These are phyloP conservation scores for Cystobasidium slooffiae DNA, from an alignment of 1,284 basidiomycete species.

Conservation along the genomic window DNA sequence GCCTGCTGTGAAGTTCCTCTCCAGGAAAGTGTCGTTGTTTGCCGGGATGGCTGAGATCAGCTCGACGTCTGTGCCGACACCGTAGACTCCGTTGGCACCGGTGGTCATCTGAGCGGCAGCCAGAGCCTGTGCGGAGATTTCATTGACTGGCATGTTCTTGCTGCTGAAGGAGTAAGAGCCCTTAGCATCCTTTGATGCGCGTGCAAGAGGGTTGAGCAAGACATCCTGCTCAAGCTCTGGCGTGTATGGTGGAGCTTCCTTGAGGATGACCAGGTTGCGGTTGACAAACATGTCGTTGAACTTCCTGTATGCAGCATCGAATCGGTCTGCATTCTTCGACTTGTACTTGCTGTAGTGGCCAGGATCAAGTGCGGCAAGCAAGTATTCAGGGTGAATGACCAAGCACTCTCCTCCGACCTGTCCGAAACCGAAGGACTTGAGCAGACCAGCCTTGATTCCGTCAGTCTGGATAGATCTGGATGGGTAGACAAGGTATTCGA, in stretches of 20 bases:
- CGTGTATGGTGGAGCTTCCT: slow-evolving; percentile 89
- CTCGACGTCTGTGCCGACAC: slow-evolving; percentile 60
- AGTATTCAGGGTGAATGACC: slow-evolving; percentile 86
- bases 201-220: slow-evolving; percentile 89
- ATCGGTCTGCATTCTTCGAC: slow-evolving; percentile 69
- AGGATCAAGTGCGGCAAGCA: slow-evolving; percentile 80
- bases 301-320: slow-evolving; percentile 81
- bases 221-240: slow-evolving; percentile 85
- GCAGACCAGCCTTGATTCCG: slow-evolving; percentile 67
- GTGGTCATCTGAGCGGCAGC: slow-evolving; percentile 64
- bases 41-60: slow-evolving; percentile 90
- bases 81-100: slow-evolving; percentile 55
- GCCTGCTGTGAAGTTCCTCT: slow-evolving; percentile 88
- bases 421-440: slow-evolving; percentile 97
- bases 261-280: slow-evolving; percentile 91
- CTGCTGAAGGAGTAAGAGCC: slow-evolving; percentile 76
- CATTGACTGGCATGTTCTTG: slow-evolving; percentile 39
- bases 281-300: slow-evolving; percentile 90
- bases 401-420: slow-evolving; percentile 94
- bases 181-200: slow-evolving; percentile 79
- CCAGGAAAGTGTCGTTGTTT: slow-evolving; percentile 83
- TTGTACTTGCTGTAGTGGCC: slow-evolving; percentile 76
- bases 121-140: slow-evolving; percentile 22
- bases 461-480: slow-evolving; percentile 91
- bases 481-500: slow-evolving; percentile 92